phyloP scores from a whole-genome alignment of 305 asterid genomes.

The Plantago lanceolata region DNA sequence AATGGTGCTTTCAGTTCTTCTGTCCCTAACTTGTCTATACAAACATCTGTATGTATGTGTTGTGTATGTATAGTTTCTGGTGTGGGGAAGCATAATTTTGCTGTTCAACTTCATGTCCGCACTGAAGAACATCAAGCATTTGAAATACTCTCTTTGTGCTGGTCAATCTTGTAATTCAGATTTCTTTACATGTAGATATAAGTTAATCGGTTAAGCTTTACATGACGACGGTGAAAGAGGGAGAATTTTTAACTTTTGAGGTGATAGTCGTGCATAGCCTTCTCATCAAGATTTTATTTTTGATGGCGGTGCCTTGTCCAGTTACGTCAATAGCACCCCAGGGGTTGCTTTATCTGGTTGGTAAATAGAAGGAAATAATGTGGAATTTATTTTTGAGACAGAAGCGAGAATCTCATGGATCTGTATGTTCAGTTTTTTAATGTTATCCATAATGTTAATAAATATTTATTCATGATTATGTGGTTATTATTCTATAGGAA shows the following conservation, averaged over 20 bases:
- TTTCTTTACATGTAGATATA: too few relatives aligned
- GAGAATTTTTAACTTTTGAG: not conserved
- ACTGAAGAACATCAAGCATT: not conserved
- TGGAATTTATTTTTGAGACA: not conserved
- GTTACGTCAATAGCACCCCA: not conserved
- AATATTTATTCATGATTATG: too few relatives aligned
- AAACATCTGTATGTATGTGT: too few relatives aligned
- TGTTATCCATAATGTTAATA: too few relatives aligned
- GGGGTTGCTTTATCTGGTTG: not conserved
- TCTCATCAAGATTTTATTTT: too few relatives aligned
- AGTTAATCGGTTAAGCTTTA: too few relatives aligned
- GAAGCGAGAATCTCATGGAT: not conserved
- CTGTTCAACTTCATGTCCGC: too few relatives aligned
- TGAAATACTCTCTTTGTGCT: not conserved
- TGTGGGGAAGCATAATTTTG: too few relatives aligned
- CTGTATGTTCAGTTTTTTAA: too few relatives aligned
- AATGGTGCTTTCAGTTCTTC: not conserved
- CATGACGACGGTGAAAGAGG: too few relatives aligned
- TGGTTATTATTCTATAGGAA: too few relatives aligned
- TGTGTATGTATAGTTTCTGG: not conserved
- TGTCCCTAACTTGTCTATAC: not conserved
- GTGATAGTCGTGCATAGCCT: not conserved
- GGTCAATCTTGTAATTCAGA: too few relatives aligned
- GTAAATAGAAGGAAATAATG: not conserved
- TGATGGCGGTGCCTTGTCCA: not conserved